phyloP scores from a whole-genome alignment of 441 rosid genomes.

The Brassica hybrid region DNA sequence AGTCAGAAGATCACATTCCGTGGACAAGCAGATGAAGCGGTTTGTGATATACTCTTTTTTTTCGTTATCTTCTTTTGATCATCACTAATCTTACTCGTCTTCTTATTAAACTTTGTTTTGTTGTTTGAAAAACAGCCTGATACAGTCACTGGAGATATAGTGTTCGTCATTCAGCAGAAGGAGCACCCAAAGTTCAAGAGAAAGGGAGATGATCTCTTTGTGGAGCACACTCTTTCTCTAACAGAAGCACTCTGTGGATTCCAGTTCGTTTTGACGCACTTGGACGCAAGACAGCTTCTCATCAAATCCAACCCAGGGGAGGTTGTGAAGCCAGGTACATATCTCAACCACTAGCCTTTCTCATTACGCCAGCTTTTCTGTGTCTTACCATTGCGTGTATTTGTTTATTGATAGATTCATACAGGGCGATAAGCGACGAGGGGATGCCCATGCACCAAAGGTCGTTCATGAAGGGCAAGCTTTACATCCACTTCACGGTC shows the following conservation, averaged over 20 bases:
- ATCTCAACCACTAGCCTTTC: background rate
- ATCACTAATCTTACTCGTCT: background rate
- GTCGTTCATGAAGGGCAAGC: slow-evolving; percentile 81
- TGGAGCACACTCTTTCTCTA: slow-evolving; percentile 66
- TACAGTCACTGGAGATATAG: slow-evolving; percentile 73
- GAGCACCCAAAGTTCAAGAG: slow-evolving; percentile 81
- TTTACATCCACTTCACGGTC: slow-evolving; percentile 73
- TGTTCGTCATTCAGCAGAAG: slow-evolving; percentile 77
- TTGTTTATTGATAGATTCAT: slow-evolving; percentile 54
- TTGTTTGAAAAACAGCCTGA: slow-evolving; percentile 66
- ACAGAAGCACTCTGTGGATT: slow-evolving; percentile 84
- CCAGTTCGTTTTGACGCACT: slow-evolving; percentile 66
- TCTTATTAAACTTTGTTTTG: background rate
- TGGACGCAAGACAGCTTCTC: slow-evolving; percentile 80
- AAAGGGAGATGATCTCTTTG: slow-evolving; percentile 74
- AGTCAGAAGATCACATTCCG: slow-evolving; percentile 82
- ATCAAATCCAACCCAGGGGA: slow-evolving; percentile 77
- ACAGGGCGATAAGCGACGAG: slow-evolving; percentile 76
- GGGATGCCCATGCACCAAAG: slow-evolving; percentile 80
- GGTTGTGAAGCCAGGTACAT: slow-evolving; percentile 76
- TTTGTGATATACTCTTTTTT: slow-evolving; percentile 36
- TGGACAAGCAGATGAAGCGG: slow-evolving; percentile 91
- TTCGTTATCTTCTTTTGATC: background rate
- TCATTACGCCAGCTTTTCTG: background rate
- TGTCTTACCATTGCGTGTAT: background rate